These are phyloP conservation scores for Carpinus viminea DNA, from an alignment of 306 rosid genomes.

Conservation along the genomic window DNA sequence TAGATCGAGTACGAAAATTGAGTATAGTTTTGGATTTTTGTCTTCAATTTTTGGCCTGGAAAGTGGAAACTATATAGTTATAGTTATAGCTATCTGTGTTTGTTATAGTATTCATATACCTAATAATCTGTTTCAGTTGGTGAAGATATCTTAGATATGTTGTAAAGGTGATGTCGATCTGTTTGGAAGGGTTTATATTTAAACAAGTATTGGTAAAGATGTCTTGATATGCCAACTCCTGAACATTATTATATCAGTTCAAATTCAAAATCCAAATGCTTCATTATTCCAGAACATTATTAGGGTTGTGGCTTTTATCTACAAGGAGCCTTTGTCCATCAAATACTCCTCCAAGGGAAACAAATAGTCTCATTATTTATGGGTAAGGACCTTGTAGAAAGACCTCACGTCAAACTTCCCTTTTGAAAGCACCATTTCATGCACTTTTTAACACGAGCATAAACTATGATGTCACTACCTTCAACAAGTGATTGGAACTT, in stretches of 20 bases:
- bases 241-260: neutral
- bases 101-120: neutral
- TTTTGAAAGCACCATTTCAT: no score
- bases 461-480: no score
- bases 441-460: no score
- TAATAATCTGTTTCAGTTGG: neutral
- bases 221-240: neutral
- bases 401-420: no score
- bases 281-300: neutral
- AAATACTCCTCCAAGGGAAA: no score
- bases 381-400: no score
- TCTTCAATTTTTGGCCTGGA: neutral
- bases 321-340: no score
- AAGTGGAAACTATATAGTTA: neutral
- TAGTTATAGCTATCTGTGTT: neutral
- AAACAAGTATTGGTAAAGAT: neutral
- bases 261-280: neutral
- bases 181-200: neutral
- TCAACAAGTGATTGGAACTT: no score
- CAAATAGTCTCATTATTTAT: no score
- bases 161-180: neutral
- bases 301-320: no score
- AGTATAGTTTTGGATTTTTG: constrained; percentile 6
- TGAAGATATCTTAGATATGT: no score
- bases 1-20: constrained; percentile 18